A percentile compares a stretch with the other conserved stretches of the same genome.
Conservation (phyloP, 1,284 basidiomycete genomes). For the Pholiota adiposa region DNA sequence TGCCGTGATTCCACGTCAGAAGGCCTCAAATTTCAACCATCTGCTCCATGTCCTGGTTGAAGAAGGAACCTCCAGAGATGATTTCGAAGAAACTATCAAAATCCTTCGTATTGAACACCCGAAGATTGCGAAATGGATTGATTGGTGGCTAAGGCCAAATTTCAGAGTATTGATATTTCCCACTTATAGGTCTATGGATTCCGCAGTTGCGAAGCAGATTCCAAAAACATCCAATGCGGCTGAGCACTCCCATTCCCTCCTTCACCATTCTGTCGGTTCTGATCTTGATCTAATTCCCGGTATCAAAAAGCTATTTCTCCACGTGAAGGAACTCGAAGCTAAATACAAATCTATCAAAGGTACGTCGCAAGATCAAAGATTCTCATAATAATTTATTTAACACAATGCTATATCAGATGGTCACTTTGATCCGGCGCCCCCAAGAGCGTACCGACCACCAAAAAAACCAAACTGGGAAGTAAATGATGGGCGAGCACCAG, state of each 20-base stretch:
- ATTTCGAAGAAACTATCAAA: neutral
- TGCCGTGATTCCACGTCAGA: neutral
- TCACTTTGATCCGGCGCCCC: neutral
- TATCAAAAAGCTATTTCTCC: slow-evolving; percentile 16
- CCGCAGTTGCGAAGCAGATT: slow-evolving; percentile 7
- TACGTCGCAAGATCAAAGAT: neutral
- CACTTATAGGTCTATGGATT: slow-evolving; percentile 14
- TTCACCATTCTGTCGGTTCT: slow-evolving; percentile 25
- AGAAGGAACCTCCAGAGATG: neutral
- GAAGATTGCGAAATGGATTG: slow-evolving; percentile 18
- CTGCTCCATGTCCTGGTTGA: neutral
- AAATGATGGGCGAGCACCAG: slow-evolving; percentile 16
- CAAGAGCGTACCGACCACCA: neutral
- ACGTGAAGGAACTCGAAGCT: slow-evolving; percentile 14
- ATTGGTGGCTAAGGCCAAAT: slow-evolving; percentile 24
- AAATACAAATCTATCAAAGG: slow-evolving; percentile 8
- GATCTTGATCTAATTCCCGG: slow-evolving; percentile 20
- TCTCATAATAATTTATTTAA: neutral
- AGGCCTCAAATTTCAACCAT: neutral
- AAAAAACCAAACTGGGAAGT: neutral
- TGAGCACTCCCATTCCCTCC: slow-evolving; percentile 25
- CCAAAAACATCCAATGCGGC: slow-evolving; percentile 23
- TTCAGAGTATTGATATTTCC: slow-evolving; percentile 29
- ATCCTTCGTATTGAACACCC: slow-evolving; percentile 11
- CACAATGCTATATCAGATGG: slow-evolving; percentile 1